These are phyloP conservation scores for Iodosphaeria phyllophila DNA, from an alignment of 2,329 filamentous ascomycete genomes.

Conservation along the genomic window DNA sequence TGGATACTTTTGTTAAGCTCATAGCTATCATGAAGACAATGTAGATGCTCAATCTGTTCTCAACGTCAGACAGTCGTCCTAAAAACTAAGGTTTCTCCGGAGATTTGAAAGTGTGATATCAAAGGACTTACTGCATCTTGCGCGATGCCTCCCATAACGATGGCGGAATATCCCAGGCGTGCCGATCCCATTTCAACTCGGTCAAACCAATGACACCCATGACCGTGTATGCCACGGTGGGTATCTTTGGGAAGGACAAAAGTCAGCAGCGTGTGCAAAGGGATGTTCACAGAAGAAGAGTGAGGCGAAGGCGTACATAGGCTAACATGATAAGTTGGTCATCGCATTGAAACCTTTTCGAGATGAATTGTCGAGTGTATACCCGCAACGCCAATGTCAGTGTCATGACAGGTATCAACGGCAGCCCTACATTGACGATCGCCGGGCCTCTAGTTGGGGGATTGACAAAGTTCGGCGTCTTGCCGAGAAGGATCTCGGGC, in stretches of 20 bases:
- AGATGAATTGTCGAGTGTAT: conserved; percentile 12
- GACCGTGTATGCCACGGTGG: conserved; percentile 14
- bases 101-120: background rate
- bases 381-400: conserved; percentile 10
- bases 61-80: conserved; percentile 10
- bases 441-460: conserved; percentile 11
- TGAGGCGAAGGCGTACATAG: conserved; percentile 10
- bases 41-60: too few species aligned
- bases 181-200: conserved; percentile 13
- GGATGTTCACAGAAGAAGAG: background rate
- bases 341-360: conserved; percentile 13
- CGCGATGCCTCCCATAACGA: conserved; percentile 8
- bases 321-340: conserved; percentile 18
- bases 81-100: background rate
- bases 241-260: conserved; percentile 6
- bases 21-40: conserved; percentile 19
- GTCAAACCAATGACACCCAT: conserved; percentile 11
- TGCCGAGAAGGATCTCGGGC: conserved; percentile 7
- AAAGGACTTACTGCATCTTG: conserved; percentile 9
- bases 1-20: conserved; percentile 20
- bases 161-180: conserved; percentile 15
- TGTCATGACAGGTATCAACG: conserved; percentile 9
- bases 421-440: conserved; percentile 8
- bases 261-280: background rate
- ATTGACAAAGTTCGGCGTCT: conserved; percentile 13